Percentiles rank a stretch among this genome's conserved stretches.
These are phyloP conservation scores for Aspergillus sclerotiicarbonarius DNA, from an alignment of 495 filamentous ascomycete species.

Conservation along the genomic window DNA sequence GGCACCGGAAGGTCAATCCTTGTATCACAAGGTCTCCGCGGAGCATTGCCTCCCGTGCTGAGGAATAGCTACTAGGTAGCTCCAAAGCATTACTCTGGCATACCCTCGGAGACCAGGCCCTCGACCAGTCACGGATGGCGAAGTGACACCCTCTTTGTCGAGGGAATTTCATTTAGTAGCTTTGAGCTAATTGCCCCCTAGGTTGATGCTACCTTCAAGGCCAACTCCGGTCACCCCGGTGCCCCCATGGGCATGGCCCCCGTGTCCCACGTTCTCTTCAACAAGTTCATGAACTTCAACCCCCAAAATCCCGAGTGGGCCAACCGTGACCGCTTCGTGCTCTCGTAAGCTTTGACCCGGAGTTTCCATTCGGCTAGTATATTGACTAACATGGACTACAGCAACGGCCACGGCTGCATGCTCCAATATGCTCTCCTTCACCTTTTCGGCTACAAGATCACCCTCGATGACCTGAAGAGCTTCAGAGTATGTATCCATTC, in stretches of 20 bases:
- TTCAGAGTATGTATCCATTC: conserved; percentile 73
- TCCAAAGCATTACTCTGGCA: background rate
- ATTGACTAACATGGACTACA: conserved; percentile 34
- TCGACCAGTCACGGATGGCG: background rate
- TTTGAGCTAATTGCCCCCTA: conserved; percentile 37
- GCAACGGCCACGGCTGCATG: conserved; percentile 99
- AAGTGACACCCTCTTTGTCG: background rate
- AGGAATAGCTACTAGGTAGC: background rate
- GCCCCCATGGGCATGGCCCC: conserved; percentile 99
- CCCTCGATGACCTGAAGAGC: conserved; percentile 86
- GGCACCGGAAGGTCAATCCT: background rate
- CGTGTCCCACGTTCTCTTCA: conserved; percentile 94
- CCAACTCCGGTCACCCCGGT: conserved; percentile 98
- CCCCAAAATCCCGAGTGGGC: conserved; percentile 96
- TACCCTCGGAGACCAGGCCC: background rate
- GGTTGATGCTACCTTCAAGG: conserved; percentile 95
- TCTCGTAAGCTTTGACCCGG: conserved; percentile 72
- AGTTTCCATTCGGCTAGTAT: background rate
- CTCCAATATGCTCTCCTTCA: conserved; percentile 98
- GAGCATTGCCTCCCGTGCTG: background rate
- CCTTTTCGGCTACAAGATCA: conserved; percentile 84
- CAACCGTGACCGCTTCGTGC: conserved; percentile 97
- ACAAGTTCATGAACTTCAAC: conserved; percentile 99
- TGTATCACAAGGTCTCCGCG: background rate
- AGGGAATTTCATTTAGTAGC: background rate